Base-by-base conservation (phyloP, 768 basidiomycete species). In the Amanita exitialis region DNA sequence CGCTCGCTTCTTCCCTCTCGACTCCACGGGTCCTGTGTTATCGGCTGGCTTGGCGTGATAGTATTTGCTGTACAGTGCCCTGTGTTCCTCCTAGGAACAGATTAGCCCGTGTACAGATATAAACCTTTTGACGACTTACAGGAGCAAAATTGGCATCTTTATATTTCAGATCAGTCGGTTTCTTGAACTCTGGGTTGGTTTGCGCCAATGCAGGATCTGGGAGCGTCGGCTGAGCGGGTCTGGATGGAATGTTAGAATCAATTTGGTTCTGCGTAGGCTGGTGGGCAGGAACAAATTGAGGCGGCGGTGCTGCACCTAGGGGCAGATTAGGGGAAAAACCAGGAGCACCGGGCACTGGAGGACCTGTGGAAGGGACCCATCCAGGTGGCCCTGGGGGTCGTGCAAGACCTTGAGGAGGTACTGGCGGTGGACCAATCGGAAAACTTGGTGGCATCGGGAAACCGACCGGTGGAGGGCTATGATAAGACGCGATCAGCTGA, bases 1-100 rank as follows among this genome's bases (percentile, higher is more conserved):
- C 43, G 89, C 86, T 43, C 90, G 72, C 66, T 92, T 92, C 72
- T 82, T 88, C 44, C 89, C 88, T 56, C 86, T 77, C 45, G 76
- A 69, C 59, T 86, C 86, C 46, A 85, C 83, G 28, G 60, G 54
- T 30, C 59, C 64, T 48, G 64, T 54, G 51, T 10, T 34, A 16
- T 64, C 65, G 55, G 64, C 62, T 56, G 76, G 63, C 61, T 73
- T 73, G 48, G 73, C 63, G 65, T 71, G 69, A 56, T 79, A 80
- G 64, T 86, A 90, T 62, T 77, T 82, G 8, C 73, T 58, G 50
- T 81, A 67, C 47, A 75, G 73, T 6, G 88, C 80, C 47, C 90
- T 80, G 55, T 77, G 77, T 64, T 93, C 90, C 54, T 90, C 87
- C 90, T 93, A 39, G 6, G 56, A 32, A 25, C 7, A 27, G 42